These are phyloP conservation scores for Pichia deserticola DNA, from an alignment of 805 yeast species.

Conservation along the genomic window DNA sequence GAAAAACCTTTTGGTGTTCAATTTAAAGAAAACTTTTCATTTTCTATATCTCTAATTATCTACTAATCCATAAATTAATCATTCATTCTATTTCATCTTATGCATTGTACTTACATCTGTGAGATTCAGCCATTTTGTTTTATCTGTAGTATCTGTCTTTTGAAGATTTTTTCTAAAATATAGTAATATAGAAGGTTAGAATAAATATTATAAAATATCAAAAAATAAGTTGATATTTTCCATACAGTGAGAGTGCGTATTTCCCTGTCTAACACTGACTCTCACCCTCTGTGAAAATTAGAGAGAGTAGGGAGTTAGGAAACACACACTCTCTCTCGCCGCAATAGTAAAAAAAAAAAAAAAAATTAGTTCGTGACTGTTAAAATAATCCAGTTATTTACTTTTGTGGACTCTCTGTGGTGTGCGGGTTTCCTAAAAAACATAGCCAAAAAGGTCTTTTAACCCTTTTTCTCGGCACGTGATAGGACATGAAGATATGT, in stretches of 20 bases:
- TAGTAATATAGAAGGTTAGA: too few relatives aligned
- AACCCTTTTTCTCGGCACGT: slow-evolving; percentile 3
- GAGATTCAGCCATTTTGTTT: slow-evolving; percentile 85
- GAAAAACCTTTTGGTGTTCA: too few relatives aligned
- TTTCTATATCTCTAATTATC: too few relatives aligned
- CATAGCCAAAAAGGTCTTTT: background rate
- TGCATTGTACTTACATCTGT: slow-evolving; percentile 73
- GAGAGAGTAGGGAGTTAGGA: too few relatives aligned
- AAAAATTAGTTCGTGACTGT: too few relatives aligned
- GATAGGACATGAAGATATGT: background rate
- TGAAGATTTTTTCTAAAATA: background rate
- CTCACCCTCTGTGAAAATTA: background rate
- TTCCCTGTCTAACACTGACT: background rate
- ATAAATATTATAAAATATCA: background rate
- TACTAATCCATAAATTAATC: too few relatives aligned
- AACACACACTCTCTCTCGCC: background rate
- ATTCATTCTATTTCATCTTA: background rate
- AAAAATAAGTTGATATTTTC: slow-evolving; percentile 1
- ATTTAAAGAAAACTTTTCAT: too few relatives aligned
- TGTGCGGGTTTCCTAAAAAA: slow-evolving; percentile 2
- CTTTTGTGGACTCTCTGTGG: slow-evolving; percentile 1
- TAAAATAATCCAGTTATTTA: too few relatives aligned
- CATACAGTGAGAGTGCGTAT: background rate
- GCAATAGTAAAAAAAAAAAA: too few relatives aligned
- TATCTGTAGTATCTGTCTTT: slow-evolving; percentile 14